Evolutionary conservation across 2,329 filamentous ascomycete genomes (phyloP).

Genomic region (Zopfia rhizophila): DNA sequence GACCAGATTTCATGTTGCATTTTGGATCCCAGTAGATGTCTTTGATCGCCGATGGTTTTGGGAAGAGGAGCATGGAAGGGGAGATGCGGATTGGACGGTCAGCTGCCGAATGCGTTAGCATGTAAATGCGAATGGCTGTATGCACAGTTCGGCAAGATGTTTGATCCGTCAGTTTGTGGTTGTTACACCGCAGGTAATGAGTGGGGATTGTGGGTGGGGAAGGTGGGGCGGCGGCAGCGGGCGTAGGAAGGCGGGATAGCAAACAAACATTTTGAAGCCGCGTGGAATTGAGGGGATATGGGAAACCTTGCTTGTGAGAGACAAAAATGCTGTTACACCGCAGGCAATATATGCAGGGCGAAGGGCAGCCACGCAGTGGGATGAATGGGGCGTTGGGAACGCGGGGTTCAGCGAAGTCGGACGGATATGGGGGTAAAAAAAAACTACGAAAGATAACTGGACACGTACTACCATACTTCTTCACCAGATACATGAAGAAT

Average conservation of each 20-base stretch:
- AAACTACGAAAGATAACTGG: too few relatives aligned
- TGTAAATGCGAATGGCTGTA: neutral
- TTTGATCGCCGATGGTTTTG: slow-evolving; percentile 46
- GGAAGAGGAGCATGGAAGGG: slow-evolving; percentile 52
- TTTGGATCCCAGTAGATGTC: slow-evolving; percentile 55
- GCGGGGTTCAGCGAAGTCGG: neutral
- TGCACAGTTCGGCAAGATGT: slow-evolving; percentile 2
- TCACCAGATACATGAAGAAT: slow-evolving; percentile 39
- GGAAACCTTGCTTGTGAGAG: too few relatives aligned
- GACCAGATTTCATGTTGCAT: slow-evolving; percentile 47
- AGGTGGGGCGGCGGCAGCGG: too few relatives aligned
- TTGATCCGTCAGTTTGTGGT: slow-evolving; percentile 4
- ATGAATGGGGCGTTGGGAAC: too few relatives aligned
- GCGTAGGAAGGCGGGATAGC: too few relatives aligned
- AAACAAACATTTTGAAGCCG: too few relatives aligned
- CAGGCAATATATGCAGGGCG: too few relatives aligned
- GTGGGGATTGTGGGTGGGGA: neutral
- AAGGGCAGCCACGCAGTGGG: too few relatives aligned
- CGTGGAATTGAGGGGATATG: too few relatives aligned
- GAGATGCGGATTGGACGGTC: slow-evolving; percentile 51
- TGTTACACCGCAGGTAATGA: slow-evolving; percentile 10
- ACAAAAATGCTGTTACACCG: too few relatives aligned
- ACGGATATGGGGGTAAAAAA: too few relatives aligned
- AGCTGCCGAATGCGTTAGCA: slow-evolving; percentile 17
- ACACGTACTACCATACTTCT: slow-evolving; percentile 43